These are phyloP conservation scores for Agapanthus africanus DNA, from an alignment of 106 monocot genomes.

Conservation along the genomic window DNA sequence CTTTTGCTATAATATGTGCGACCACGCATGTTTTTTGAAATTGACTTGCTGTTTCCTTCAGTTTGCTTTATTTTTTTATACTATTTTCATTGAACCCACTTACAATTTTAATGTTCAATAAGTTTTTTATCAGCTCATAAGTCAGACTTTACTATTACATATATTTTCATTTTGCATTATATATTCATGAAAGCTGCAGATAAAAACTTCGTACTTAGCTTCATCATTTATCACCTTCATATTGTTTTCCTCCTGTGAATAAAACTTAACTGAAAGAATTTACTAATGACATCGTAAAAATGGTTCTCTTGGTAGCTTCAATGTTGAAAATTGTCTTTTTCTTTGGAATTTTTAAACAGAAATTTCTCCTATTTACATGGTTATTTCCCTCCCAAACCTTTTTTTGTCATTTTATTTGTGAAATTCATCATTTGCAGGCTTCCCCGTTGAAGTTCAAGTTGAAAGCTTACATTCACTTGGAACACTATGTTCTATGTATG, in stretches of 20 bases:
- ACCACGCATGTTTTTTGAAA: neutral
- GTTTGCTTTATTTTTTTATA: neutral
- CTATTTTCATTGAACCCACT: neutral
- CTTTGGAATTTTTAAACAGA: neutral
- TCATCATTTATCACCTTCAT: no score
- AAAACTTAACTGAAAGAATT: neutral
- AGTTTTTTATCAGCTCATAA: neutral
- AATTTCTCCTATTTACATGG: neutral
- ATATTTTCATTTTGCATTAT: no score
- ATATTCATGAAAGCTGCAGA: no score
- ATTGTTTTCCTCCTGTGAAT: neutral
- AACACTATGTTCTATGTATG: conserved; percentile 35
- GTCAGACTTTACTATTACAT: no score
- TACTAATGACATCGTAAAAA: neutral
- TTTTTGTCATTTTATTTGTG: neutral
- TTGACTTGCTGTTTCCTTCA: neutral
- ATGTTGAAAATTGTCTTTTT: neutral
- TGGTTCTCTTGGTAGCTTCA: neutral
- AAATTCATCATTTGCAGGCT: conserved; percentile 34
- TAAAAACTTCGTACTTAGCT: no score
- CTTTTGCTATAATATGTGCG: no score
- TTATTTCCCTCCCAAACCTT: neutral
- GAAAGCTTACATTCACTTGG: conserved; percentile 51
- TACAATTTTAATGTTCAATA: neutral
- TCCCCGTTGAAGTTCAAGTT: conserved; percentile 50